A percentile compares a stretch with the other conserved stretches of the same genome.
These are phyloP conservation scores for Colletotrichum cuscutae DNA, from an alignment of 2,329 filamentous ascomycete species.

Conservation along the genomic window DNA sequence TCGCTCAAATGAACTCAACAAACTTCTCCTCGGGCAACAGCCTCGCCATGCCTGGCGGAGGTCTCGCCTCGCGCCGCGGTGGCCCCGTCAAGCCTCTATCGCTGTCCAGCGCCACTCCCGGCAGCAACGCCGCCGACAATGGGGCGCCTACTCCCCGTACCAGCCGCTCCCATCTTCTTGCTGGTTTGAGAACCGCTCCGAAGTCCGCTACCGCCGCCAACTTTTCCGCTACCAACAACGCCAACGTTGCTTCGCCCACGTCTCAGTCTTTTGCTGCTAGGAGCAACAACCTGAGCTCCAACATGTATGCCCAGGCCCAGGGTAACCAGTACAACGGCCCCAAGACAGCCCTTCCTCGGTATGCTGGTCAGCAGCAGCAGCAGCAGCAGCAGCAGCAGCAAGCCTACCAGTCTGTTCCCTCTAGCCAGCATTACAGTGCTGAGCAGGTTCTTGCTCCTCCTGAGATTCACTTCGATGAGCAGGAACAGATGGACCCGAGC, in stretches of 20 bases:
- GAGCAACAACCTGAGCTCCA: slow-evolving; percentile 56
- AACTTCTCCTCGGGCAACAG: slow-evolving; percentile 77
- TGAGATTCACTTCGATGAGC: slow-evolving; percentile 77
- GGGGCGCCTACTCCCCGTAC: slow-evolving; percentile 86
- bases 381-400: slow-evolving; percentile 47
- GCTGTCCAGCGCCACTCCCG: slow-evolving; percentile 77
- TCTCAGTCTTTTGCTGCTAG: slow-evolving; percentile 49
- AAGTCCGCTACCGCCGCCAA: slow-evolving; percentile 82
- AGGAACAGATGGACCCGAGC: slow-evolving; percentile 83
- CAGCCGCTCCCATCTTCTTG: slow-evolving; percentile 92
- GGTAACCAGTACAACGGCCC: slow-evolving; percentile 59
- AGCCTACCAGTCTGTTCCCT: slow-evolving; percentile 38
- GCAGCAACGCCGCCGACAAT: slow-evolving; percentile 73
- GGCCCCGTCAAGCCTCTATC: slow-evolving; percentile 91
- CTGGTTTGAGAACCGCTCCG: slow-evolving; percentile 91
- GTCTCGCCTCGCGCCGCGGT: slow-evolving; percentile 86
- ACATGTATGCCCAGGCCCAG: slow-evolving; percentile 56
- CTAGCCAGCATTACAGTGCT: slow-evolving; percentile 67
- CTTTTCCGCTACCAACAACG: slow-evolving; percentile 70
- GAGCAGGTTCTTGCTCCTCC: slow-evolving; percentile 91
- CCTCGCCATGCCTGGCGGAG: slow-evolving; percentile 79
- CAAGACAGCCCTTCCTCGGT: slow-evolving; percentile 68
- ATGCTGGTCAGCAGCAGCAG: slow-evolving; percentile 47
- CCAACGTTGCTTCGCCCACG: slow-evolving; percentile 51
- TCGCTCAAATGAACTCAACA: slow-evolving; percentile 98